Base-by-base conservation (phyloP, 176 grass and related monocot genomes). In the Otatea glauca region DNA sequence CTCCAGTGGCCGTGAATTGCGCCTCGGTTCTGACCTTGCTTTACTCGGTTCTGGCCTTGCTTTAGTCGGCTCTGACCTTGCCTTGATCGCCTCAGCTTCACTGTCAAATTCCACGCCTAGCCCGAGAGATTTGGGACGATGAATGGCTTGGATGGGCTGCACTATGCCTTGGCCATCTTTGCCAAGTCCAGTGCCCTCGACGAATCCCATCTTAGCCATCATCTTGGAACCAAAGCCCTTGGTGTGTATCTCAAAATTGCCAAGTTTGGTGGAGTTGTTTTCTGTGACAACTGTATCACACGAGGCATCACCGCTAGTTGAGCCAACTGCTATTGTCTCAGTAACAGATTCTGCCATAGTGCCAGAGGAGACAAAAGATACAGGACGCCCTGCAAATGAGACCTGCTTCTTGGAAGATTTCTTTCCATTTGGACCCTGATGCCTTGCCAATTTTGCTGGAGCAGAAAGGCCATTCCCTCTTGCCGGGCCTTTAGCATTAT, bases 171-270 rank as follows among this genome's bases (percentile, higher is more conserved):
- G 92, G 69, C 96, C 80, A 53, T 95, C 87, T 85, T 98, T 98
- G 61, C 96, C 96, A 73, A 98, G 80, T 37, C 96, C 92, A 20
- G 42, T 35, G 61, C 96, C 96, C 54, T 95, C 96, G 0, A 98
- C 73, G 24, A 98, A 95, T 67, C 96, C 96, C 96, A 98, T 95
- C 80, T 98, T 98, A 7, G 91, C 93, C 92, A 98, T 92, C 96
- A 98, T 95, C 85, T 88, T 98, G 5, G 91, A 98, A 49, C 96
- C 96, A 85, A 98, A 98, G 49, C 93, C 93, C 77, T 67, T 98
- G 24, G 93, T 98, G 44, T 98, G 96, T 74, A 87, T 74, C 87
- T 98, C 96, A 67, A 98, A 98, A 12, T 85, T 87, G 39, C 92
- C 92, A 23, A 94, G 49, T 50, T 92, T 75, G 10, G 45, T 75